phyloP scores from a whole-genome alignment of 768 basidiomycete species.

The Pulveroboletus sp. region DNA sequence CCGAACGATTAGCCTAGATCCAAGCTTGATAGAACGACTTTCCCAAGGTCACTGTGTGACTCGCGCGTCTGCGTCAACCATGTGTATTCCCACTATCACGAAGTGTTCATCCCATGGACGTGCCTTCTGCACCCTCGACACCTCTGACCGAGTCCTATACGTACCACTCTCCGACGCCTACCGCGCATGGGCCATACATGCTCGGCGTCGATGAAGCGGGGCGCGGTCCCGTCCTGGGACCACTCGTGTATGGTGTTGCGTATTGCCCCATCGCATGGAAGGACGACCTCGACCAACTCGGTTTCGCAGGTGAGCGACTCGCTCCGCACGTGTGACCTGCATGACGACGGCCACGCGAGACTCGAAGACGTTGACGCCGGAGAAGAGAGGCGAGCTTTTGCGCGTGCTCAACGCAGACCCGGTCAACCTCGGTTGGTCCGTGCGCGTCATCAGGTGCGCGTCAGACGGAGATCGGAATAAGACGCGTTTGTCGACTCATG shows the following conservation, averaged over 20 bases:
- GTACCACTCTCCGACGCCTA: constrained; percentile 69
- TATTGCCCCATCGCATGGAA: constrained; percentile 83
- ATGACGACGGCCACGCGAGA: constrained; percentile 46
- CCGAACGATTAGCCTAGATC: too few relatives aligned
- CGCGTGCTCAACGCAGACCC: constrained; percentile 67
- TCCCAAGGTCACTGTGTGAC: too few relatives aligned
- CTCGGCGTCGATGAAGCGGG: constrained; percentile 99
- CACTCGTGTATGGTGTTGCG: constrained; percentile 93
- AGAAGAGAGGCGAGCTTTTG: constrained; percentile 61
- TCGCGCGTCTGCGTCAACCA: too few relatives aligned
- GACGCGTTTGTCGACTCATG: too few relatives aligned
- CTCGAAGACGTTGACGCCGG: constrained; percentile 84
- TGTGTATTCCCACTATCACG: too few relatives aligned
- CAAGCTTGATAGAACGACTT: too few relatives aligned
- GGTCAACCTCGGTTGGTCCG: constrained; percentile 74
- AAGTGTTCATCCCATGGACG: constrained; percentile 9
- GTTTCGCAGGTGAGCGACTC: constrained; percentile 75
- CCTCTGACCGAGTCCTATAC: constrained; percentile 71
- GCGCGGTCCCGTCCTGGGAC: constrained; percentile 91
- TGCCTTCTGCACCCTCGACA: constrained; percentile 57
- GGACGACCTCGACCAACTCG: constrained; percentile 68
- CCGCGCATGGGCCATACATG: constrained; percentile 75
- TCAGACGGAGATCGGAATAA: not conserved
- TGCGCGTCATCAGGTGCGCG: constrained; percentile 64
- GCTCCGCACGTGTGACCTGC: not conserved